A percentile compares a stretch with the other conserved stretches of the same genome.
Conservation (phyloP, 129 eudicot species). For the Smallanthus sonchifolius region DNA sequence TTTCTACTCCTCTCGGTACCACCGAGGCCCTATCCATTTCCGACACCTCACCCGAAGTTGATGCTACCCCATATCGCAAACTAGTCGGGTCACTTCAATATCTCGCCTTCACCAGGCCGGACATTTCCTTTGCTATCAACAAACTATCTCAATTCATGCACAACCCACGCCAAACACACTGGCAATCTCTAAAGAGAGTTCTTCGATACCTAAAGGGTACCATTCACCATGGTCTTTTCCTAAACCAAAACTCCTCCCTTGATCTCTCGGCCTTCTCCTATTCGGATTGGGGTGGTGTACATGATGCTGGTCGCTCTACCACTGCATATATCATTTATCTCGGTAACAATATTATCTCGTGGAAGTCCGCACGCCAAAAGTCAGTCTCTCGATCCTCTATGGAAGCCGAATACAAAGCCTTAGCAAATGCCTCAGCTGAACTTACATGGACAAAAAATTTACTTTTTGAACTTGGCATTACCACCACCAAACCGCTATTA, state of each 20-base stretch:
- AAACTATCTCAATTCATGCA: too few relatives aligned
- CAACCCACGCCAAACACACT: too few relatives aligned
- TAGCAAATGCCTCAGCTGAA: background rate
- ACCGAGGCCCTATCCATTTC: too few relatives aligned
- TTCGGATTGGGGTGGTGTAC: constrained; percentile 4
- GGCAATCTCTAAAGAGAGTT: background rate
- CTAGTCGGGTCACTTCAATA: too few relatives aligned
- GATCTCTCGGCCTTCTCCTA: background rate
- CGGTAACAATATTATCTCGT: background rate
- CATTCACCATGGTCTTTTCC: background rate
- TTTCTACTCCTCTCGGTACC: background rate
- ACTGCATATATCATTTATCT: background rate
- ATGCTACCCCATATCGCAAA: too few relatives aligned
- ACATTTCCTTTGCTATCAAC: too few relatives aligned
- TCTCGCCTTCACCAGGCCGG: too few relatives aligned
- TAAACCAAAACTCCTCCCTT: background rate
- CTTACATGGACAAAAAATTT: background rate
- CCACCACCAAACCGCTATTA: background rate
- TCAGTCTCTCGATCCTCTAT: too few relatives aligned
- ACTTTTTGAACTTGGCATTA: background rate
- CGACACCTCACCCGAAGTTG: too few relatives aligned
- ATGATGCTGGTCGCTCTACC: background rate
- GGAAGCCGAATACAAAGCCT: too few relatives aligned
- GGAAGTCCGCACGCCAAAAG: too few relatives aligned
- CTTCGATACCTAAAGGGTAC: background rate